Evolutionary conservation across 805 yeast genomes (phyloP).

Genomic region (Myxozyma neotropica): DNA sequence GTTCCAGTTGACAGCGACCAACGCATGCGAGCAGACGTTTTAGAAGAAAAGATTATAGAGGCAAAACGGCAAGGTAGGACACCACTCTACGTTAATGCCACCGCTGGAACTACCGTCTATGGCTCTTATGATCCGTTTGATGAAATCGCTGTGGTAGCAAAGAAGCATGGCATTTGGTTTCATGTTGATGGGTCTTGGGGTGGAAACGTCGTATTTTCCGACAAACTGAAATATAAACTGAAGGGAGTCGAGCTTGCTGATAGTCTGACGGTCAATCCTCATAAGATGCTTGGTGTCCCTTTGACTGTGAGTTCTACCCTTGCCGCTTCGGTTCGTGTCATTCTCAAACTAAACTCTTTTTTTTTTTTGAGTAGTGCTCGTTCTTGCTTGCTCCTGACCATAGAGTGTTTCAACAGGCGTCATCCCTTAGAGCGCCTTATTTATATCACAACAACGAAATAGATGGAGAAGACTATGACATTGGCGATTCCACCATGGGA

Average conservation of each 20-base stretch:
- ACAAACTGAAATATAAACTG: conserved; percentile 50
- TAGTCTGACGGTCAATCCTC: conserved; percentile 81
- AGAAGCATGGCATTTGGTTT: conserved; percentile 64
- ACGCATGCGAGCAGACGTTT: conserved; percentile 53
- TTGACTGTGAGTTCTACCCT: conserved; percentile 37
- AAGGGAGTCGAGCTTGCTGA: conserved; percentile 68
- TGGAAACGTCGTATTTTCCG: conserved; percentile 74
- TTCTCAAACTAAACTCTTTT: no score
- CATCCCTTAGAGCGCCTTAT: conserved; percentile 78
- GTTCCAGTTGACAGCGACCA: conserved; percentile 62
- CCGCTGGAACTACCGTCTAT: conserved; percentile 88
- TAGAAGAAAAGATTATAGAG: conserved; percentile 51
- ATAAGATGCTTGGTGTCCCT: conserved; percentile 88
- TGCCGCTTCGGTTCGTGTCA: no score
- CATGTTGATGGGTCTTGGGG: conserved; percentile 94
- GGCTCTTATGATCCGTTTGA: conserved; percentile 77
- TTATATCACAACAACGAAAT: conserved; percentile 66
- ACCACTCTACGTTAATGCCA: conserved; percentile 76
- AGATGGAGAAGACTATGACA: conserved; percentile 60
- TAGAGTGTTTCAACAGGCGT: conserved; percentile 64
- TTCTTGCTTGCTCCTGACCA: conserved; percentile 74
- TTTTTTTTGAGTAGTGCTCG: conserved; percentile 51
- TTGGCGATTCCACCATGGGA: conserved; percentile 91
- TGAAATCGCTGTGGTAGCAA: conserved; percentile 57
- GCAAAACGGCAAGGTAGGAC: conserved; percentile 59